Percentiles rank a stretch among this genome's conserved stretches.
These are phyloP conservation scores for Salix dunnii DNA, from an alignment of 345 rosid genomes.

Conservation along the genomic window DNA sequence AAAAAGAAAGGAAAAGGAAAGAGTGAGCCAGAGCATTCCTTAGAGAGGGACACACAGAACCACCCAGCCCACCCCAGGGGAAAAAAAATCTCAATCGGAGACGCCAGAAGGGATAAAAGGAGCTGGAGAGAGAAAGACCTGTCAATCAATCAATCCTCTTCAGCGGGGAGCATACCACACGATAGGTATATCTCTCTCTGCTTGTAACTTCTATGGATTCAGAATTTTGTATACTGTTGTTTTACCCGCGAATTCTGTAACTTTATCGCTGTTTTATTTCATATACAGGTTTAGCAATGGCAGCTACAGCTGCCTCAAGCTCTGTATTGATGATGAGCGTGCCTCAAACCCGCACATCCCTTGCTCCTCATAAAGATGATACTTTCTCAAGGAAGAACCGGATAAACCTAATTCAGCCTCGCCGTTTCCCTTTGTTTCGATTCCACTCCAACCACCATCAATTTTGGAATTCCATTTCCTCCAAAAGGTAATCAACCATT, in stretches of 20 bases:
- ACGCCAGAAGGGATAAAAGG: not conserved
- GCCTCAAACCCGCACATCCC: slow-evolving; percentile 3
- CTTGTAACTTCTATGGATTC: not conserved
- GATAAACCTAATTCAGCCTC: not conserved
- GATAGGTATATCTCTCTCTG: no score
- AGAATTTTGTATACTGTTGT: not conserved
- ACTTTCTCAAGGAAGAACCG: not conserved
- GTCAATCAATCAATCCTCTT: not conserved
- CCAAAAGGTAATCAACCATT: not conserved
- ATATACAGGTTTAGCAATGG: slow-evolving; percentile 3
- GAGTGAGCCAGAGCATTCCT: not conserved
- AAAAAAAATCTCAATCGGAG: not conserved
- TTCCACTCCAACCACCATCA: not conserved
- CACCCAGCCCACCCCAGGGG: not conserved
- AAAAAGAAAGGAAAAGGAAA: no score
- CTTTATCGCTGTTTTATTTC: not conserved
- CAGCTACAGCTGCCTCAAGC: slow-evolving; percentile 3
- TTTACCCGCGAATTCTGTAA: not conserved
- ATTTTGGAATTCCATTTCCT: not conserved
- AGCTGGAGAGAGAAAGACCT: not conserved
- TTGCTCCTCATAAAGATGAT: not conserved
- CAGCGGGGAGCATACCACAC: not conserved
- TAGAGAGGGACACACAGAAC: not conserved
- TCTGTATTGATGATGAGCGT: slow-evolving; percentile 9
- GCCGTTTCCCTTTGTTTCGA: slow-evolving; percentile 1